Evolutionary conservation across 371 early-diverging fungal species (phyloP).

Genomic region (Mucor racemosus): DNA sequence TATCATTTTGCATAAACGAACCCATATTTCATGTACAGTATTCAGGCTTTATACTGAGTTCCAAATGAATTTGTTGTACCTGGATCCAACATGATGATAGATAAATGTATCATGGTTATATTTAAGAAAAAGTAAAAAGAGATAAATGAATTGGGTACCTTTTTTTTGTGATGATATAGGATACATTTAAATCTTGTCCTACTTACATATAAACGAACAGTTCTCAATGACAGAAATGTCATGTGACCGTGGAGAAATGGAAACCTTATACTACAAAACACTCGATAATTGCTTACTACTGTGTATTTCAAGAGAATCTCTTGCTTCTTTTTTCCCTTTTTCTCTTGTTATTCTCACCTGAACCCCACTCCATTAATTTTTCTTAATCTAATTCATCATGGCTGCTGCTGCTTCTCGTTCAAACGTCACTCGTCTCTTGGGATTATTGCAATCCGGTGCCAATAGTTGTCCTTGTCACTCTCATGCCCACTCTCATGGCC

Average conservation of each 20-base stretch:
- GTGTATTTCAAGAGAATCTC: neutral
- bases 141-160: neutral
- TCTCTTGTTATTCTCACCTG: constrained; percentile 11
- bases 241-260: constrained; percentile 34
- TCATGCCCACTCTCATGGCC: constrained; percentile 44
- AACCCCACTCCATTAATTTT: constrained; percentile 8
- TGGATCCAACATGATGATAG: neutral
- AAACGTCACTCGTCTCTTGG: constrained; percentile 52
- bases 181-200: constrained; percentile 6
- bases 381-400: constrained; percentile 29
- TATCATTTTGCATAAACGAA: neutral
- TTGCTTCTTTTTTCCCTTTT: constrained; percentile 11
- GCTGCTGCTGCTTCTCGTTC: constrained; percentile 55
- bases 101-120: neutral
- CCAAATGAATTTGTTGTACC: neutral
- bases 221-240: constrained; percentile 20
- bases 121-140: neutral
- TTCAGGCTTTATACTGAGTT: neutral
- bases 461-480: constrained; percentile 63
- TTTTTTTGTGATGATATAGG: neutral
- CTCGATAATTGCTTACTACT: neutral
- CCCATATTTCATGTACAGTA: neutral
- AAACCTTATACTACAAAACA: constrained; percentile 2
- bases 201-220: neutral
- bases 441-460: constrained; percentile 48